phyloP scores from a whole-genome alignment of 495 filamentous ascomycete genomes.

The Penicillium macrosclerotiorum region DNA sequence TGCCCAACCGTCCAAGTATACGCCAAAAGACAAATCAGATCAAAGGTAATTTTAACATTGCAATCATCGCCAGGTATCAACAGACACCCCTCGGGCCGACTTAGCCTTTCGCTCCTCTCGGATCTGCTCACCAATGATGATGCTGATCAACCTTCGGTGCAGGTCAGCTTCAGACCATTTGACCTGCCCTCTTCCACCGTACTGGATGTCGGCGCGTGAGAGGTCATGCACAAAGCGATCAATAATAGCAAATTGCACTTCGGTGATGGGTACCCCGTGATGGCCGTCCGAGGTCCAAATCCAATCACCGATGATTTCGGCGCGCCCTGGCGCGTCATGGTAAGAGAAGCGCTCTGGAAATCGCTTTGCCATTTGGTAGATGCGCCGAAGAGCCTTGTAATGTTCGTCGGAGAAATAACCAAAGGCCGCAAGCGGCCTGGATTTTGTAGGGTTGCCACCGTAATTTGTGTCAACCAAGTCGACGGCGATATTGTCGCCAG shows the following conservation, averaged over 20 bases:
- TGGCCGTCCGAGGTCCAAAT: conserved; percentile 45
- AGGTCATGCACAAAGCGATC: conserved; percentile 45
- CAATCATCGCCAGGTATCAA: conserved; percentile 32
- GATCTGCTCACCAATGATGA: conserved; percentile 49
- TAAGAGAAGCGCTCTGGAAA: conserved; percentile 41
- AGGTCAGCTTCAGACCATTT: conserved; percentile 49
- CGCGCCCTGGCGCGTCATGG: conserved; percentile 33
- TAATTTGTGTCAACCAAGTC: conserved; percentile 8
- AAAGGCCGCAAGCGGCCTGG: conserved; percentile 31
- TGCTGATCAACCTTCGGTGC: conserved; percentile 44
- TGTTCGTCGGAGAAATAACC: conserved; percentile 48
- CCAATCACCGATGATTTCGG: conserved; percentile 45
- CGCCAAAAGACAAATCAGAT: conserved; percentile 10
- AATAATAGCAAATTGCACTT: conserved; percentile 46
- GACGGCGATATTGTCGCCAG: too few relatives aligned
- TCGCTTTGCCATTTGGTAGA: conserved; percentile 42
- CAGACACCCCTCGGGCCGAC: conserved; percentile 22
- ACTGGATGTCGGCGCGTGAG: conserved; percentile 33
- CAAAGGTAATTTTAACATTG: conserved; percentile 1
- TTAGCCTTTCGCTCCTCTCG: conserved; percentile 36
- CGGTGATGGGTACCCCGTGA: conserved; percentile 44
- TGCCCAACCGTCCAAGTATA: conserved; percentile 6
- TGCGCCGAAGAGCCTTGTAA: conserved; percentile 38
- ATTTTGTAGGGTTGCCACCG: conserved; percentile 12
- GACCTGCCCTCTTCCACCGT: conserved; percentile 40